Base-by-base conservation (phyloP, 768 basidiomycete genomes). In the Pleurotus citrinopileatus region DNA sequence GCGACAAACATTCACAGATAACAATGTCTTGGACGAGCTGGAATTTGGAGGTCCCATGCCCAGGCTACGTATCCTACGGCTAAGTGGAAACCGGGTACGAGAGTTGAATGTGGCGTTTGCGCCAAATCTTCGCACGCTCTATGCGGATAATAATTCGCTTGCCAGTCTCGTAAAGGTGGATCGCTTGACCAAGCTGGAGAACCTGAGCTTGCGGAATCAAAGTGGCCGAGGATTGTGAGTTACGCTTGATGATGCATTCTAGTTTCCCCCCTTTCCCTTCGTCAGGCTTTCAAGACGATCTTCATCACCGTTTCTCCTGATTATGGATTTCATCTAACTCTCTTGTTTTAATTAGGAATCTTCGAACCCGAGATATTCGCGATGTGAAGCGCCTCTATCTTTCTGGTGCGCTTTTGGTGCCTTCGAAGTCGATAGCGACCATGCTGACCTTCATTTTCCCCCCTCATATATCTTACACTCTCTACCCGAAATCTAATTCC, bases 331-430 rank as follows among this genome's bases (percentile, higher is more conserved):
- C 34, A 32, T 51, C 34, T 51, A 37, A 22, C 26, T 34, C 34
- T 55, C 17, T 27, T 27, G 5, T 19, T 56, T 52, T 42, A 34
- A 61, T 34, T 56, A 79, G 79, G 54, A 73, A 68, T 52, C 60
- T 80, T 58, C 63, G 74, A 71, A 76, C 75, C 71, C 84, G 82
- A 62, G 89, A 93, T 65, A 82, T 97, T 64, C 85, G 91, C 65
- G 92, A 95, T 73, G 86, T 94, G 62, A 95, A 94, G 73, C 84
- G 95, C 52, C 72, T 98, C 65, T 99, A 98, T 76, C 83, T 98
- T 53, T 95, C 93, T 60, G 93, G 94, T 93, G 67, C 60, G 90
- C 78, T 53, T 34, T 48, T 52, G 40, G 22, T 55, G n/a, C 53
- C 54, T 53, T 48, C 54, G 37, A 27, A 23, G 47, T 38, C 48